Conservation (phyloP, 768 basidiomycete species). For the Lactifluus pinguis region DNA sequence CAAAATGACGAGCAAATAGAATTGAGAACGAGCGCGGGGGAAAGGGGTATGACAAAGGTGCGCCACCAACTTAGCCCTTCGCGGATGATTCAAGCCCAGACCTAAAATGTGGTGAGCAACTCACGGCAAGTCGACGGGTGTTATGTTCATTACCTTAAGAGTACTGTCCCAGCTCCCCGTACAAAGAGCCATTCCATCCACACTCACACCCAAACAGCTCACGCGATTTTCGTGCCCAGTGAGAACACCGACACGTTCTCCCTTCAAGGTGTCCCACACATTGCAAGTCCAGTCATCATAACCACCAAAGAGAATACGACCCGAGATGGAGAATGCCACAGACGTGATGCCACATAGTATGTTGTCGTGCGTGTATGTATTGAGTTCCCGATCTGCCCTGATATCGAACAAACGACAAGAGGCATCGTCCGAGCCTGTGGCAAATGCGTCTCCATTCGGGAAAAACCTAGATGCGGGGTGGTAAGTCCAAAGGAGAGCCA, state of each 20-base stretch:
- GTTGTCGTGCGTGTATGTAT: slow-evolving; percentile 96
- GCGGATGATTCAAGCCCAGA: slow-evolving; percentile 60
- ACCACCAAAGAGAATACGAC: slow-evolving; percentile 94
- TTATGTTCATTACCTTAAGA: slow-evolving; percentile 57
- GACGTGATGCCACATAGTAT: slow-evolving; percentile 98
- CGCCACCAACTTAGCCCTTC: slow-evolving; percentile 7
- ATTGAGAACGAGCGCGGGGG: slow-evolving; percentile 6
- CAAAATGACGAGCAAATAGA: slow-evolving; percentile 24
- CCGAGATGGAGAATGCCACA: slow-evolving; percentile 96
- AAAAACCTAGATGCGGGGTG: slow-evolving; percentile 65
- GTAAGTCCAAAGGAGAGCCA: not conserved
- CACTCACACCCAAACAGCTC: slow-evolving; percentile 90
- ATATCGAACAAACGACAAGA: slow-evolving; percentile 98
- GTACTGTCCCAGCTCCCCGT: slow-evolving; percentile 98
- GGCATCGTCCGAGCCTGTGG: slow-evolving; percentile 97
- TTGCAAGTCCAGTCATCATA: slow-evolving; percentile 99
- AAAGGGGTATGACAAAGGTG: slow-evolving; percentile 13
- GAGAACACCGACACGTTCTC: slow-evolving; percentile 94
- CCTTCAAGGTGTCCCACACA: slow-evolving; percentile 98
- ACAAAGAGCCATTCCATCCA: slow-evolving; percentile 97
- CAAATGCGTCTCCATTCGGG: slow-evolving; percentile 99
- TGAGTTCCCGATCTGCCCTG: slow-evolving; percentile 93
- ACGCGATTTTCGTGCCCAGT: slow-evolving; percentile 98
- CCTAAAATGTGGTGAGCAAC: slow-evolving; percentile 34
- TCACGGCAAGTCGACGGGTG: slow-evolving; percentile 1